A percentile compares a stretch with the other conserved stretches of the same genome.
These are phyloP conservation scores for Ganoderma multipileum DNA, from an alignment of 1,284 basidiomycete species.

Conservation along the genomic window DNA sequence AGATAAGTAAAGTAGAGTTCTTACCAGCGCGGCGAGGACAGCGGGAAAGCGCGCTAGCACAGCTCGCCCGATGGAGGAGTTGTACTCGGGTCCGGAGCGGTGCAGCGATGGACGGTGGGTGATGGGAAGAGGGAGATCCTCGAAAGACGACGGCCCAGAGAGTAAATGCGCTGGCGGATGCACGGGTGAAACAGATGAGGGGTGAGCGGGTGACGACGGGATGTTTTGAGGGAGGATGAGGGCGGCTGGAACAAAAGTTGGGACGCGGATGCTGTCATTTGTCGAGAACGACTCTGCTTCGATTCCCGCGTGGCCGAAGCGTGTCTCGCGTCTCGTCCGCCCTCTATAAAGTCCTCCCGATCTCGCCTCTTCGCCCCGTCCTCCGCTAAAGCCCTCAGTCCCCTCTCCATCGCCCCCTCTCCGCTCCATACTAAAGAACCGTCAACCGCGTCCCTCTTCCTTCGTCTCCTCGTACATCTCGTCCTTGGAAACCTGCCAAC, in stretches of 20 bases:
- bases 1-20: neutral
- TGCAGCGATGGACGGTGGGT: constrained; percentile 5
- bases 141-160: neutral
- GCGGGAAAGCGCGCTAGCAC: constrained; percentile 1
- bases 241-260: constrained; percentile 2
- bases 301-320: constrained; percentile 26
- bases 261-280: constrained; percentile 17
- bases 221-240: constrained; percentile 1
- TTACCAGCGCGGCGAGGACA: neutral
- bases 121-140: neutral
- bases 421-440: neutral
- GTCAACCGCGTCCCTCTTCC: neutral
- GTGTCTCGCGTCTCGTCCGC: constrained; percentile 6
- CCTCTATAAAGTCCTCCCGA: constrained; percentile 25
- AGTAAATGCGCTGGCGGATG: neutral
- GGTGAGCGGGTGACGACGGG: neutral
- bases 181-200: constrained; percentile 6
- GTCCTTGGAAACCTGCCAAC: neutral
- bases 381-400: neutral
- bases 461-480: constrained; percentile 9
- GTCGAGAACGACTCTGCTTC: constrained; percentile 20
- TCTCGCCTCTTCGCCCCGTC: constrained; percentile 12
- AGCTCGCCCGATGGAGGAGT: constrained; percentile 14
- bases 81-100: constrained; percentile 1
- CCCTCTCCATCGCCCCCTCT: constrained; percentile 12